A percentile compares a stretch with the other conserved stretches of the same genome.
phyloP scores from a whole-genome alignment of 208 protist species.

The Lotmaria passim region DNA sequence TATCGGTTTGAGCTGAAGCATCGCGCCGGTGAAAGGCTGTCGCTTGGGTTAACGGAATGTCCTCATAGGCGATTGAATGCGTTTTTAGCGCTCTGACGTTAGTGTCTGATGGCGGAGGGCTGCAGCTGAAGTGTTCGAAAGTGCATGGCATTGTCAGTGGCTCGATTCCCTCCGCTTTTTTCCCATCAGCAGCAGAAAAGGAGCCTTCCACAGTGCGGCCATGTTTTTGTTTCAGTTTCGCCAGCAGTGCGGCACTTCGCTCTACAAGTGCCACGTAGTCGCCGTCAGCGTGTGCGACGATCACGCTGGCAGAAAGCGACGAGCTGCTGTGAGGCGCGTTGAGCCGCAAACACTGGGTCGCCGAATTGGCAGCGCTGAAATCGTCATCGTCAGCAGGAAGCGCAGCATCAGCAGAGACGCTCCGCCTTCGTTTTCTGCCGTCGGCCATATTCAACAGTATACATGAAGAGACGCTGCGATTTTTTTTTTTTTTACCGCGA shows the following conservation, averaged over 20 bases:
- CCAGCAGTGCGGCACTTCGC: slow-evolving; percentile 33
- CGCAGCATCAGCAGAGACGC: slow-evolving; percentile 5
- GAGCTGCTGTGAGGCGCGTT: background rate
- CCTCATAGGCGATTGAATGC: background rate
- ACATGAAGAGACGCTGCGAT: background rate
- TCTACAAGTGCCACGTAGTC: slow-evolving; percentile 35
- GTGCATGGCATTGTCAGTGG: slow-evolving; percentile 24
- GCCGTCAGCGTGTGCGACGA: background rate
- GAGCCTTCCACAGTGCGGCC: background rate
- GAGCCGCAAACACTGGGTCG: background rate
- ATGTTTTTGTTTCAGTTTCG: slow-evolving; percentile 19
- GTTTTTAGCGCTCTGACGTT: background rate
- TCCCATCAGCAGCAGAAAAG: too few relatives aligned
- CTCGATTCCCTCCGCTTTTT: slow-evolving; percentile 6
- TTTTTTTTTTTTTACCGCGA: too few relatives aligned
- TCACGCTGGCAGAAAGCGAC: background rate
- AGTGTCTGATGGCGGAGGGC: background rate
- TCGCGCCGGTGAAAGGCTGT: background rate
- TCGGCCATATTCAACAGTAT: background rate
- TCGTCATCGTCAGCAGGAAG: background rate
- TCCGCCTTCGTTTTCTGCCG: slow-evolving; percentile 4
- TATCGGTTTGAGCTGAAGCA: slow-evolving; percentile 12
- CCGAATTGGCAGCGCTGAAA: background rate
- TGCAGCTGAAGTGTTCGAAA: background rate
- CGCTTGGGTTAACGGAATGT: background rate